Evolutionary conservation across 345 rosid genomes (phyloP), one percentile per base, ranked within the genome.

Genomic region (Murraya koenigii): DNA sequence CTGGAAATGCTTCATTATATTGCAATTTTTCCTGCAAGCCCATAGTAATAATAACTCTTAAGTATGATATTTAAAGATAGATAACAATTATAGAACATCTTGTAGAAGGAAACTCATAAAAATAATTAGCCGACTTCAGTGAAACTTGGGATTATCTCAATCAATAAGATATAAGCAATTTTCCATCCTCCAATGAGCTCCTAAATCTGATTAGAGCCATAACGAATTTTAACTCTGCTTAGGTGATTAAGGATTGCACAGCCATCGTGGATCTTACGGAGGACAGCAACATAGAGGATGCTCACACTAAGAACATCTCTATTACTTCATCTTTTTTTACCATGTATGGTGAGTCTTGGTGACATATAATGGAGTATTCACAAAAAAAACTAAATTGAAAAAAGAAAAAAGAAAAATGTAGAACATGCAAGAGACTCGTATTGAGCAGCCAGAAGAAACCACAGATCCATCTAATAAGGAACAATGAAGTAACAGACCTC

Each of bases 1-100:
- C 89, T 25, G 95, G 97, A 81, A 92, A 92, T 68, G 79, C 70
- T 75, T 87, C 87, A 72, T 73, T 82, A 69, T 79, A 87, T 25
- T 84, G 85, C 79, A 77, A 9, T 81, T 85, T 88, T 79, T 87
- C 95, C 98, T 95, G 94, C 79, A 76, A 69, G 39, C 66, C 82
- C 72, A 70, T 49, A 33, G 36, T 52, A 28, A 78, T 22, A 66
- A 80, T 71, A 59, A 77, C 75, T 72, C 52, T 56, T 56, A 41
- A 25, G 22, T 28, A 7, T 20, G 55, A 39, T 55, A 59, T 39
- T 59, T 20, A 17, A 39, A 59, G 76, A 22, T 1, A 39, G 9
- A 20, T 33, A 64, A 64, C 4, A 32, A 33, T 32, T 7, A 33
- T 32, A 20, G 68, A 64, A 64, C 68, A 64, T 11, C 69, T 9